Evolutionary conservation across 441 rosid species (phyloP).

Genomic region (Breynia disticha): DNA sequence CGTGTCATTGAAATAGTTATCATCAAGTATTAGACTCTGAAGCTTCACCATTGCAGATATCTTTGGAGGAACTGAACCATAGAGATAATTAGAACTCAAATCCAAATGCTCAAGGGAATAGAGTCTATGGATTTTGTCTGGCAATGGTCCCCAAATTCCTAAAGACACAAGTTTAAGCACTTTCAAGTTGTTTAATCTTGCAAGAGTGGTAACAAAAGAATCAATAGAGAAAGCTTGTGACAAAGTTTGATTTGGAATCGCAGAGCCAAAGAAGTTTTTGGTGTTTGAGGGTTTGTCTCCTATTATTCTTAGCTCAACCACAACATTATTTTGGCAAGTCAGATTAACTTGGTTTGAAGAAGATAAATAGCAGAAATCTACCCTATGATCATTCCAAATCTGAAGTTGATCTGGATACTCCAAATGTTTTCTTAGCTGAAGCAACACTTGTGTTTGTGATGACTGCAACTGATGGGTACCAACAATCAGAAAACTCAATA

Average conservation of each 20-base stretch:
- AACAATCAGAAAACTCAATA: conserved; percentile 39
- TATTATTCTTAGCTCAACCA: conserved; percentile 43
- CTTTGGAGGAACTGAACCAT: conserved; percentile 61
- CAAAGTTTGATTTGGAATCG: conserved; percentile 37
- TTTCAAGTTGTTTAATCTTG: conserved; percentile 47
- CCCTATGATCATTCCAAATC: conserved; percentile 46
- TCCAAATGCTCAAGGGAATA: conserved; percentile 52
- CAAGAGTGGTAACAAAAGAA: conserved; percentile 53
- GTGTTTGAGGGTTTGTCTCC: conserved; percentile 43
- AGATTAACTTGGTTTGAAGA: conserved; percentile 41
- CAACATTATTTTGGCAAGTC: conserved; percentile 48
- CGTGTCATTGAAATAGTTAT: conserved; percentile 59
- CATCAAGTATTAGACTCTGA: conserved; percentile 43
- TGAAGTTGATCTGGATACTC: conserved; percentile 62
- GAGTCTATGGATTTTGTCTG: conserved; percentile 59
- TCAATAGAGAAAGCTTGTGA: conserved; percentile 60
- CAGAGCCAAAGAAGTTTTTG: conserved; percentile 34
- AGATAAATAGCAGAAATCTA: conserved; percentile 47
- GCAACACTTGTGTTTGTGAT: conserved; percentile 71
- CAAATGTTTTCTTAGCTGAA: conserved; percentile 64
- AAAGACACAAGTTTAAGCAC: conserved; percentile 51
- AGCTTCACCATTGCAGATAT: conserved; percentile 54
- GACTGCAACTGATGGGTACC: conserved; percentile 58
- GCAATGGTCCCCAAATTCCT: conserved; percentile 78
- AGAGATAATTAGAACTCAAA: conserved; percentile 61